phyloP scores from a whole-genome alignment of 495 filamentous ascomycete species.

The Usnea hakonensis region DNA sequence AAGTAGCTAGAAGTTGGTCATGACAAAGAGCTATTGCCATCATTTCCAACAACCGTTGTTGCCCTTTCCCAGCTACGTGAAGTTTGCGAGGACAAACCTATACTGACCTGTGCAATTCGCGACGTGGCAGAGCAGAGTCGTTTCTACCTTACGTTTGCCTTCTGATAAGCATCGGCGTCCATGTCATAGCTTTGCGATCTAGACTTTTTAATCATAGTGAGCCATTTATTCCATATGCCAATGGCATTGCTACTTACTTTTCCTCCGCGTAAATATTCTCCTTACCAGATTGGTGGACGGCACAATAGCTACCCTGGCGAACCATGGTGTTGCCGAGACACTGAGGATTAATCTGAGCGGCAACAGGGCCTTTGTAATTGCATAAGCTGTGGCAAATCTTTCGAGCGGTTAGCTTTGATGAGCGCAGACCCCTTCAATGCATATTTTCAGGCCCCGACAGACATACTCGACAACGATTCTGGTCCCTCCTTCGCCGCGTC shows the following conservation, averaged over 20 bases:
- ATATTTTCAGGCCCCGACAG: slow-evolving; percentile 6
- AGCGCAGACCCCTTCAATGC: slow-evolving; percentile 29
- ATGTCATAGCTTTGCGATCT: neutral
- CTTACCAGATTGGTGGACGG: slow-evolving; percentile 35
- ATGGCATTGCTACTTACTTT: neutral
- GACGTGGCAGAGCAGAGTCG: neutral
- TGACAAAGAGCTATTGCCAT: too few species aligned
- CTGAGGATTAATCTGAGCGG: slow-evolving; percentile 67
- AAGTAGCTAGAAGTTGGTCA: too few species aligned
- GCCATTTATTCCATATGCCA: neutral
- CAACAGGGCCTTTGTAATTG: slow-evolving; percentile 75
- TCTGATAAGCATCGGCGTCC: neutral
- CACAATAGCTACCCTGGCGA: slow-evolving; percentile 60
- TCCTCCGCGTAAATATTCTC: slow-evolving; percentile 33
- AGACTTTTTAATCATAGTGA: neutral
- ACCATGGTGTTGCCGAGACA: slow-evolving; percentile 90
- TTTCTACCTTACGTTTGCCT: neutral
- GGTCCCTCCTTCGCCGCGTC: slow-evolving; percentile 16
- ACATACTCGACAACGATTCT: slow-evolving; percentile 30
- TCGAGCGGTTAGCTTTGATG: slow-evolving; percentile 45
- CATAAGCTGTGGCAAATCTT: slow-evolving; percentile 76
- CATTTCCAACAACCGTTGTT: too few species aligned
- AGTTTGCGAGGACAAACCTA: neutral
- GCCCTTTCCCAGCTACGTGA: neutral
- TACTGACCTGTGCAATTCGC: neutral